A percentile compares a stretch with the other conserved stretches of the same genome.
These are phyloP conservation scores for Salix udensis DNA, from an alignment of 345 rosid genomes.

Conservation along the genomic window DNA sequence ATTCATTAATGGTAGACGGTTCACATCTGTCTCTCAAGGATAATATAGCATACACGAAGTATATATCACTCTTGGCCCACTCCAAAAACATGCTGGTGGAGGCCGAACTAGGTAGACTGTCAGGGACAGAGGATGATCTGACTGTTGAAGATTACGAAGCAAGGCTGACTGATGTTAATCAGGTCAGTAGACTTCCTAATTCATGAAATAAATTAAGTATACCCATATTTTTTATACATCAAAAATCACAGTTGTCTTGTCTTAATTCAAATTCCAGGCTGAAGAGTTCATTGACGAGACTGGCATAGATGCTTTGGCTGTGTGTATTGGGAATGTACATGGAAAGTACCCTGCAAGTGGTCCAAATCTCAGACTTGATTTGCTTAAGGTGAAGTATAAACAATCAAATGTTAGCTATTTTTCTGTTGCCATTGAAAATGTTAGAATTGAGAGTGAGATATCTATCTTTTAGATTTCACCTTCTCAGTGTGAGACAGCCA, in stretches of 20 bases:
- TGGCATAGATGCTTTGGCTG: conserved; percentile 88
- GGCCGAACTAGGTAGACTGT: conserved; percentile 90
- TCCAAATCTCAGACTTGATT: conserved; percentile 67
- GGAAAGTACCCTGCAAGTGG: conserved; percentile 88
- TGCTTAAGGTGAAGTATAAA: no score
- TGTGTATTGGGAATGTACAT: conserved; percentile 96
- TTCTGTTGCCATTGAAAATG: no score
- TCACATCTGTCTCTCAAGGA: conserved; percentile 81
- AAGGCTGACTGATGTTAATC: conserved; percentile 69
- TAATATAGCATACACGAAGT: conserved; percentile 70
- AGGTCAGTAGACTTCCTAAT: conserved; percentile 39
- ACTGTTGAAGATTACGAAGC: conserved; percentile 94
- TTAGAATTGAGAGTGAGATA: no score
- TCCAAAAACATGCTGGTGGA: conserved; percentile 70
- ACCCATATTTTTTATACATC: neutral
- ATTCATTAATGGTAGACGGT: conserved; percentile 94
- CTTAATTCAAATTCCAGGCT: conserved; percentile 51
- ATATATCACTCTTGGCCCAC: conserved; percentile 61
- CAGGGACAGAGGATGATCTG: conserved; percentile 96
- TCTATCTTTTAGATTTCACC: neutral
- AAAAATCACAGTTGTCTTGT: conserved; percentile 6
- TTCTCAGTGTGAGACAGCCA: neutral
- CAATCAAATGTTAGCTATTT: no score
- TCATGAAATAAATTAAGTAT: conserved; percentile 9
- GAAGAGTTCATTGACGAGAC: conserved; percentile 72